phyloP scores from a whole-genome alignment of 1,284 basidiomycete genomes.

The Singerocomus rubriflavus region DNA sequence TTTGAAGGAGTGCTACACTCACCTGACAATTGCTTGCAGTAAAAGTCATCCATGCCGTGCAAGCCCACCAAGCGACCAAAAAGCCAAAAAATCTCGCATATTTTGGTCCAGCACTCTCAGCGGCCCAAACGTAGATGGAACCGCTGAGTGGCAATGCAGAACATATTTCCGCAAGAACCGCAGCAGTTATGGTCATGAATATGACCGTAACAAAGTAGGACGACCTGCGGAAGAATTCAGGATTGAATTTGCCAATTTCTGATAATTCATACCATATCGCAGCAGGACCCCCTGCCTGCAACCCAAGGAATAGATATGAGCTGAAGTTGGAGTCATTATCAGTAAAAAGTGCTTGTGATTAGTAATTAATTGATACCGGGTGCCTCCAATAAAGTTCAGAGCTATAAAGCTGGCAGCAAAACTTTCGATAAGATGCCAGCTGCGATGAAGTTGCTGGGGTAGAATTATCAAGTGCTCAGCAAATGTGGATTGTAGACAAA shows the following conservation, averaged over 20 bases:
- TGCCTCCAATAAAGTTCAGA: slow-evolving; percentile 82
- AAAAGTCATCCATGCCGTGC: slow-evolving; percentile 89
- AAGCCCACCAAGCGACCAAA: slow-evolving; percentile 86
- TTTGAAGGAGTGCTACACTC: slow-evolving; percentile 9
- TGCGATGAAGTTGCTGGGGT: slow-evolving; percentile 73
- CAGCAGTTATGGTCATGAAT: slow-evolving; percentile 83
- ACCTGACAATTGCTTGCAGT: slow-evolving; percentile 81
- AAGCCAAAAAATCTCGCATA: slow-evolving; percentile 83
- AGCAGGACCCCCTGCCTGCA: slow-evolving; percentile 79
- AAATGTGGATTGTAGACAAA: not conserved
- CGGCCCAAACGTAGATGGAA: slow-evolving; percentile 89
- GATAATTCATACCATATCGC: slow-evolving; percentile 60
- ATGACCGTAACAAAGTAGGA: slow-evolving; percentile 76
- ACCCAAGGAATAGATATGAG: slow-evolving; percentile 74
- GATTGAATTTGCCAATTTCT: not conserved
- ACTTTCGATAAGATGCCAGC: slow-evolving; percentile 76
- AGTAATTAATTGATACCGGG: slow-evolving; percentile 47
- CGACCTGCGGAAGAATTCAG: slow-evolving; percentile 50
- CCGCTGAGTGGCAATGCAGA: slow-evolving; percentile 83
- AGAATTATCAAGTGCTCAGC: slow-evolving; percentile 7
- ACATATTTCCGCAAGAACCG: slow-evolving; percentile 82
- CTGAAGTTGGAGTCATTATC: slow-evolving; percentile 36
- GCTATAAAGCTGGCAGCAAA: slow-evolving; percentile 84
- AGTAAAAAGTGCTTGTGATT: slow-evolving; percentile 7
- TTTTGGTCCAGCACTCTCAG: slow-evolving; percentile 82